Evolutionary conservation across 352 stramenopile species (phyloP).

Genomic region (Phytophthora colocasiae): DNA sequence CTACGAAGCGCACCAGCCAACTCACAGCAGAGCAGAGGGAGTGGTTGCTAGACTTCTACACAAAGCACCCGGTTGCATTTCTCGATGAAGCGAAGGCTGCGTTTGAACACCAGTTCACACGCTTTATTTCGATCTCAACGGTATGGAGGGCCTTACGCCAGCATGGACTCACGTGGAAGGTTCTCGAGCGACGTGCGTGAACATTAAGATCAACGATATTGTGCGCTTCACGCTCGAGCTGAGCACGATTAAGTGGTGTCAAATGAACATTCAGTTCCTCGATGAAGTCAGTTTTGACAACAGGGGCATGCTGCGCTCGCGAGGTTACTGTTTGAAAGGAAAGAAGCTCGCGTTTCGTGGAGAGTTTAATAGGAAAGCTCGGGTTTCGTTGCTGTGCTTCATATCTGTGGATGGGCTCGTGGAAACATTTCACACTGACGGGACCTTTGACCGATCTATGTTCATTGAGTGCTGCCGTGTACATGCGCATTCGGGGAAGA

Average conservation of each 20-base stretch:
- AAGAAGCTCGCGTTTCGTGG: conserved; percentile 15
- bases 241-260: background rate
- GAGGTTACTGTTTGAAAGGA: conserved; percentile 12
- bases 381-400: conserved; percentile 14
- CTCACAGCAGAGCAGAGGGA: too few species aligned
- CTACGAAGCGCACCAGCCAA: too few species aligned
- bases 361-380: conserved; percentile 17
- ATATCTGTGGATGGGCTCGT: too few species aligned
- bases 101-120: too few species aligned
- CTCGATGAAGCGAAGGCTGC: conserved; percentile 1
- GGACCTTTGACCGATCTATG: too few species aligned
- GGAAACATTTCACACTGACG: too few species aligned
- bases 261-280: conserved; percentile 1
- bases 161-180: too few species aligned
- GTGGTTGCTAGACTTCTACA: conserved; percentile 1
- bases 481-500: too few species aligned
- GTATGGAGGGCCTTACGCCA: too few species aligned
- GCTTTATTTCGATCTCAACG: too few species aligned
- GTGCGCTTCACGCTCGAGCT: conserved; percentile 2
- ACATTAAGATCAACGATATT: background rate
- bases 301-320: conserved; percentile 7
- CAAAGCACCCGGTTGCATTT: too few species aligned
- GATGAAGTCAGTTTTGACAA: conserved; percentile 15
- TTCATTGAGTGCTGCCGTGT: too few species aligned
- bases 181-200: conserved; percentile 1